Percentiles rank a stretch among this genome's conserved stretches.
Conservation (phyloP, 371 early-diverging fungal genomes). For the Circinella minor region DNA sequence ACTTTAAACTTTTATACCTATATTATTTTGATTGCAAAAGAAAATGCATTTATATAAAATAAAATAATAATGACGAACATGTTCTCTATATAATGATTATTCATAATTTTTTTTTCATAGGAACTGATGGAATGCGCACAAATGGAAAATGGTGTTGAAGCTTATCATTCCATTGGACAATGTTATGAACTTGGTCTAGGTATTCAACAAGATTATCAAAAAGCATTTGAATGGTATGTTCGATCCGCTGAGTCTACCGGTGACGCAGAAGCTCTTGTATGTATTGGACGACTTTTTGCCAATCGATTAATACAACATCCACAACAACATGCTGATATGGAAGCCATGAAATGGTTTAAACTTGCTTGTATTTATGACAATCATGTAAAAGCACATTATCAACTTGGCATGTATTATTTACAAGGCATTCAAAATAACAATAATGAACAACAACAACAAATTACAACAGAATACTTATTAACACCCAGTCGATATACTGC, state of each 20-base stretch:
- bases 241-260: conserved; percentile 37
- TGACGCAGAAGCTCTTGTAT: conserved; percentile 50
- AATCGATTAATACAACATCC: conserved; percentile 19
- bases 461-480: background rate
- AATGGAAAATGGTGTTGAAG: conserved; percentile 34
- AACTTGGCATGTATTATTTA: conserved; percentile 39
- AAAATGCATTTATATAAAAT: background rate
- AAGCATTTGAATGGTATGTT: conserved; percentile 45
- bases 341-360: conserved; percentile 38
- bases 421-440: conserved; percentile 28
- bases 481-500: conserved; percentile 18
- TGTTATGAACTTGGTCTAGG: conserved; percentile 55
- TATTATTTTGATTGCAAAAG: too few relatives aligned
- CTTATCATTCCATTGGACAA: conserved; percentile 46
- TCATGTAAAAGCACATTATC: conserved; percentile 40
- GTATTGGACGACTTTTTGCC: conserved; percentile 42
- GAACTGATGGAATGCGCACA: conserved; percentile 46
- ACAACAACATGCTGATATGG: conserved; percentile 27
- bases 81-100: conserved; percentile 8
- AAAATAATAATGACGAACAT: background rate
- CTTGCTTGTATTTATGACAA: conserved; percentile 33
- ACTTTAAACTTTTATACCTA: too few relatives aligned
- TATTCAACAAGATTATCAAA: conserved; percentile 48
- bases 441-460: background rate
- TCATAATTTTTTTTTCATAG: conserved; percentile 22